Evolutionary conservation across 2,329 filamentous ascomycete species (phyloP), one percentile per base, ranked within the genome.

Genomic region (Colletotrichum lindemuthianum): DNA sequence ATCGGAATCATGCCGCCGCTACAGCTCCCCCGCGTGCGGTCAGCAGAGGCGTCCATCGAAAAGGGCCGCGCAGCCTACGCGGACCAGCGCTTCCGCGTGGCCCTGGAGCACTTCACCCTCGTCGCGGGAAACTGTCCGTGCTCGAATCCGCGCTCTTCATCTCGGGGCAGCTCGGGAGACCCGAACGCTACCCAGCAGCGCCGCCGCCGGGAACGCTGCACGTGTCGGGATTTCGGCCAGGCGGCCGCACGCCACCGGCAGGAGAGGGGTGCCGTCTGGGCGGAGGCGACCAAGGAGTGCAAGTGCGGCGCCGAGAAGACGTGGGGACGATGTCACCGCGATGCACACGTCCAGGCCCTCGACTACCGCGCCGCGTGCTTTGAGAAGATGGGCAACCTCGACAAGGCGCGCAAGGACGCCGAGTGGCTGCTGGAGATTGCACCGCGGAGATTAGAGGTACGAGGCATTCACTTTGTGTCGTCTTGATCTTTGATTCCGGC

Each of bases 341-440:
- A 60, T 2, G 49, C 74, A 8, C 79, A 81, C 55, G 73, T 80
- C 43, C 74, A 77, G 60, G 78, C 79, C 3, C 70, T 81, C 10
- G 78, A 80, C 67, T 78, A 79, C 59, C 72, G 78, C 4, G 77
- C 78, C 15, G 78, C 77, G 2, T 66, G 68, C 49, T 79, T 79
- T 59, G 77, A 80, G 60, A 74, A 74, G 24, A 69, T 81, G 41
- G 69, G 71, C 8, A 74, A 79, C 58, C 69, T 80, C 2, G 74
- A 73, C 6, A 74, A 76, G 32, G 79, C 79, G 12, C 73, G 70
- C 63, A 73, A 67, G 39, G 79, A 81, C 58, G 79, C 79, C 8
- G 76, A 78, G 68, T 81, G 79, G 78, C 75, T 81, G 24, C 66
- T 81, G 15, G 77, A 80, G 58, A 72, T 81, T 45, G 76, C 79